Evolutionary conservation across 257 asterid species (phyloP).

Genomic region (Euphrasia confusa): DNA sequence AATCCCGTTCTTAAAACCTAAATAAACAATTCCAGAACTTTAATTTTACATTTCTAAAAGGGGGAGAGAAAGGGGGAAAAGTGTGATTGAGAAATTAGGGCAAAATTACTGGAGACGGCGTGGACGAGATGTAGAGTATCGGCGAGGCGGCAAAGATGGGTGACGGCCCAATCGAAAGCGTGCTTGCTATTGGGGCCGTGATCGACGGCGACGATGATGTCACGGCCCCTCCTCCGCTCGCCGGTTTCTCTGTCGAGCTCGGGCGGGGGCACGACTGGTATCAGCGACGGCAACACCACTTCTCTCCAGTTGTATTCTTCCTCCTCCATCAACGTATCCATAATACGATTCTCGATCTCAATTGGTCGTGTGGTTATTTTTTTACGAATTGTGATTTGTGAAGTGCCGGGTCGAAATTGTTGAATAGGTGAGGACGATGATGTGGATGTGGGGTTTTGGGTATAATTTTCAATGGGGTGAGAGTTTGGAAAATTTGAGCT

Average conservation of each 20-base stretch:
- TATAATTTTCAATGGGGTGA: no score
- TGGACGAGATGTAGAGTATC: conserved; percentile 80
- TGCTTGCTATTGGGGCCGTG: conserved; percentile 89
- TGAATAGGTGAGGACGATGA: no score
- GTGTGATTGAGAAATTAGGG: neutral
- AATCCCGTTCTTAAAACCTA: conserved; percentile 50
- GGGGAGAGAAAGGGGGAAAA: neutral
- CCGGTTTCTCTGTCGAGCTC: conserved; percentile 76
- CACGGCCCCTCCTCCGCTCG: conserved; percentile 86
- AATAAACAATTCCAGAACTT: no score
- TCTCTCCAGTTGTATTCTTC: conserved; percentile 86
- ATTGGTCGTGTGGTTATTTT: no score
- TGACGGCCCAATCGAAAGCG: conserved; percentile 91
- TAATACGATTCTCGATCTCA: no score
- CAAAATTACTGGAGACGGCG: conserved; percentile 55
- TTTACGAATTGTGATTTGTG: no score
- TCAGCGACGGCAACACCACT: conserved; percentile 53
- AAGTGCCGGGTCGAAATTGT: no score
- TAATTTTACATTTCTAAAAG: neutral
- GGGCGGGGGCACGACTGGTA: conserved; percentile 53
- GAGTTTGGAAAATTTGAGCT: no score
- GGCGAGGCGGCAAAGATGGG: conserved; percentile 85
- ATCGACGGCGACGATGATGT: conserved; percentile 72
- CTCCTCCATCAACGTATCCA: conserved; percentile 70
- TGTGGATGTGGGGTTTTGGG: no score